phyloP scores from a whole-genome alignment of 2,329 filamentous ascomycete genomes.

The Penicillium italicum region DNA sequence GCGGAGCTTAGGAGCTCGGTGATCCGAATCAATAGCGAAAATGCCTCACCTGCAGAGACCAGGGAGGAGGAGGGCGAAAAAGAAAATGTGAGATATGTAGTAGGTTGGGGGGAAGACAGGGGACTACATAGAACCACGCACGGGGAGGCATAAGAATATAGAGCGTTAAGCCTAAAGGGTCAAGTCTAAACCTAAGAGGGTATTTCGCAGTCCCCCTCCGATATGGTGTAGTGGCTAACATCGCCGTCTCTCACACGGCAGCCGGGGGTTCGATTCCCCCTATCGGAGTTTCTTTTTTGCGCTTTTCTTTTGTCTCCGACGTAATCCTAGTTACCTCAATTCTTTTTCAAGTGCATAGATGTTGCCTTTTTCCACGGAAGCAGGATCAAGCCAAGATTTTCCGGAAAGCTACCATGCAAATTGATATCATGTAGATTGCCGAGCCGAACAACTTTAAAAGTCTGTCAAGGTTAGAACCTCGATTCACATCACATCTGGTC shows the following conservation, averaged over 20 bases:
- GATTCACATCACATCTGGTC: not conserved
- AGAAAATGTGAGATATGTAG: too few species aligned
- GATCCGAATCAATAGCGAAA: not conserved
- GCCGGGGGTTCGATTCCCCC: constrained; percentile 31
- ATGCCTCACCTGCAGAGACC: not conserved
- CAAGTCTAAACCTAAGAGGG: too few species aligned
- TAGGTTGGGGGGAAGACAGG: not conserved
- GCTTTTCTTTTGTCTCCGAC: not conserved
- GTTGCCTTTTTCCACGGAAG: not conserved
- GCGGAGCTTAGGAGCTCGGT: not conserved
- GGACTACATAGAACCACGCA: not conserved
- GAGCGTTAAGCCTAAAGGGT: too few species aligned
- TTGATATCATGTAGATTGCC: not conserved
- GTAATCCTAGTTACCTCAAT: not conserved
- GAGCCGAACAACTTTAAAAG: not conserved
- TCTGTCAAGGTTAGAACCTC: not conserved
- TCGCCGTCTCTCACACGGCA: constrained; percentile 31
- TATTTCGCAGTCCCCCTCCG: constrained; percentile 6
- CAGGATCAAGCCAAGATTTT: not conserved
- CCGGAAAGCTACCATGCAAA: not conserved
- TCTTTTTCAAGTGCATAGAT: not conserved
- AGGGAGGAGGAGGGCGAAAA: not conserved
- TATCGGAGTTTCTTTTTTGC: constrained; percentile 22
- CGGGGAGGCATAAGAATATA: too few species aligned
- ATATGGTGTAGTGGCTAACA: constrained; percentile 33